Base-by-base conservation (phyloP, 768 basidiomycete genomes). In the Lyophyllum shimeji region DNA sequence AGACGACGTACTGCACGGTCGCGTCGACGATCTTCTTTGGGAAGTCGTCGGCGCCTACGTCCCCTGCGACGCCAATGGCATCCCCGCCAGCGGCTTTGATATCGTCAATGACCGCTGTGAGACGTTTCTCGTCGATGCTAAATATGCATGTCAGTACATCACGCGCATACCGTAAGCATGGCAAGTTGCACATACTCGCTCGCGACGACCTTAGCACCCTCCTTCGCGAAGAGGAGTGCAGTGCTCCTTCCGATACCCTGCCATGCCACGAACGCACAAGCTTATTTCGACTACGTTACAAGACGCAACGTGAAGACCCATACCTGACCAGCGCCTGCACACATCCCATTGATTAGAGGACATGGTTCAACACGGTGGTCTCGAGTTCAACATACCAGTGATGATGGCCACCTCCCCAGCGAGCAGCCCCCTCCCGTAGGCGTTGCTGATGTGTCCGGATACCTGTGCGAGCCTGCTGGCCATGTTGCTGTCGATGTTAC, bases 131-230 rank as follows among this genome's bases (percentile, higher is more conserved):
- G 64, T 93, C 92, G 59, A 94, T 84, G 60, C 90, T 91, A 60
- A 8, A 33, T 20, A 46, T 29, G 55, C 21, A 45, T n/a, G 50
- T 60, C 47, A 66, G 31, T 23, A 20, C 45, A 1, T 57, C 3
- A 7, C 29, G 25, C 24, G 46, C 23, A 49, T 23, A 12, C 42
- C 13, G 11, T 29, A n/a, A 46, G 46, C 18, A 13, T 40, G 17
- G 11, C 3, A 33, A 48, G 33, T 18, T 24, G 13, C 25, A 71
- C 79, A 53, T 61, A 92, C 87, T 94, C 92, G 79, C 86, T 85
- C 49, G 88, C 86, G 60, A 94, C 90, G 49, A 94, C 85, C 67
- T 89, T 93, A 15, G 92, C 91, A 17, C 92, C 92, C 67, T 94
- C 92, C 59, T 84, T 85, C 4, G 90, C 87, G 63, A 92, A 93